Conservation (phyloP, 371 early-diverging fungal species). For the Mortierella sp. region DNA sequence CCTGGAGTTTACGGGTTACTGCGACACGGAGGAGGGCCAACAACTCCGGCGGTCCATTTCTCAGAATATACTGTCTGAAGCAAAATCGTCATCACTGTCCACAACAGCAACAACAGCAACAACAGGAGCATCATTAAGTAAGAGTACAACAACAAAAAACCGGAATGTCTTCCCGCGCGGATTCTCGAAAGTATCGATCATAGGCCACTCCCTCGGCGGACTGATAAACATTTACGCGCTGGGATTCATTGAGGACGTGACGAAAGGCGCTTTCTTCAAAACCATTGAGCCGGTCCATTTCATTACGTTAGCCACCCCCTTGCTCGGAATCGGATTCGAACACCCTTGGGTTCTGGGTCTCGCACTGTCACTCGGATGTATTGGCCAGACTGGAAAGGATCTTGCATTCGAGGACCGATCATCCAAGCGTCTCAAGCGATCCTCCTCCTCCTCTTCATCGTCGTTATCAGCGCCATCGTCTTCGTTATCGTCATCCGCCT, state of each 20-base stretch:
- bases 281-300: slow-evolving; percentile 50
- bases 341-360: slow-evolving; percentile 53
- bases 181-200: slow-evolving; percentile 51
- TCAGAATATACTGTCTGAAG: not conserved
- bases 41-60: not conserved
- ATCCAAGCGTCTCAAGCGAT: slow-evolving; percentile 12
- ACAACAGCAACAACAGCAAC: not conserved
- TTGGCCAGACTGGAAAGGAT: slow-evolving; percentile 60
- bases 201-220: slow-evolving; percentile 59
- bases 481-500: slow-evolving; percentile 3
- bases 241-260: slow-evolving; percentile 54
- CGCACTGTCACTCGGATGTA: slow-evolving; percentile 35
- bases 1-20: slow-evolving; percentile 46
- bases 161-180: slow-evolving; percentile 28
- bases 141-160: slow-evolving; percentile 1
- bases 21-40: slow-evolving; percentile 36
- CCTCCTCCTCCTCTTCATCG: slow-evolving; percentile 6
- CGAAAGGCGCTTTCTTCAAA: slow-evolving; percentile 50
- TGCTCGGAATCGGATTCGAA: slow-evolving; percentile 54
- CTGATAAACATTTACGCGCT: slow-evolving; percentile 55
- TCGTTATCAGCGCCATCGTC: not conserved
- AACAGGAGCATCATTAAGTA: not conserved
- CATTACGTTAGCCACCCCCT: slow-evolving; percentile 54
- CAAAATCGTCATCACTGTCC: slow-evolving; percentile 7
- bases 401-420: slow-evolving; percentile 38